These are phyloP conservation scores for Mitragyna speciosa DNA, from an alignment of 257 asterid species.

Conservation along the genomic window DNA sequence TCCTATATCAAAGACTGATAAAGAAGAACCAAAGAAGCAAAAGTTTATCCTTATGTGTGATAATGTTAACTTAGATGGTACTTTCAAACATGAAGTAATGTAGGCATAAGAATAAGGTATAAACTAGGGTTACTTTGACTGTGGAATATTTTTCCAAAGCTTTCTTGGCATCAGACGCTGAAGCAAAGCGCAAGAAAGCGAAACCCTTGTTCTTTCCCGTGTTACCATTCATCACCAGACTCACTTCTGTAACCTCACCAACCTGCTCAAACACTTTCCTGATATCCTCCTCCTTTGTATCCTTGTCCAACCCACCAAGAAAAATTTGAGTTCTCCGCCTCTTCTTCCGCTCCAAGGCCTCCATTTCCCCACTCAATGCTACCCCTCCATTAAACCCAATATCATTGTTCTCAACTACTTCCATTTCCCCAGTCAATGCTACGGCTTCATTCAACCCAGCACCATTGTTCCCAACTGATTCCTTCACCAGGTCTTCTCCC, in stretches of 20 bases:
- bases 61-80: slow-evolving; percentile 5
- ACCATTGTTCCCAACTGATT: slow-evolving; percentile 28
- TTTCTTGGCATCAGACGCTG: slow-evolving; percentile 63
- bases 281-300: slow-evolving; percentile 53
- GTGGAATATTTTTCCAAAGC: slow-evolving; percentile 53
- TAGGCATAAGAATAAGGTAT: background rate
- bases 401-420: slow-evolving; percentile 32
- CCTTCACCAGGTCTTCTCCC: slow-evolving; percentile 20
- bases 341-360: slow-evolving; percentile 54
- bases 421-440: slow-evolving; percentile 49
- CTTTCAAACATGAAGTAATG: slow-evolving; percentile 6
- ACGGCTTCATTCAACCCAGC: slow-evolving; percentile 30
- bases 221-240: slow-evolving; percentile 43
- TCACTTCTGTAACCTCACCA: slow-evolving; percentile 52
- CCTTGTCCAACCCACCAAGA: slow-evolving; percentile 64
- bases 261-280: slow-evolving; percentile 50
- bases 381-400: slow-evolving; percentile 29
- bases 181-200: slow-evolving; percentile 64
- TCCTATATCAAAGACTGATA: background rate
- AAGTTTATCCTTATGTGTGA: background rate
- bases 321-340: slow-evolving; percentile 59
- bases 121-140: slow-evolving; percentile 51
- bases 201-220: slow-evolving; percentile 64
- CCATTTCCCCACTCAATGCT: slow-evolving; percentile 52
- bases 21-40: background rate